phyloP scores from a whole-genome alignment of 2,329 filamentous ascomycete genomes.

The Beauveria australis region DNA sequence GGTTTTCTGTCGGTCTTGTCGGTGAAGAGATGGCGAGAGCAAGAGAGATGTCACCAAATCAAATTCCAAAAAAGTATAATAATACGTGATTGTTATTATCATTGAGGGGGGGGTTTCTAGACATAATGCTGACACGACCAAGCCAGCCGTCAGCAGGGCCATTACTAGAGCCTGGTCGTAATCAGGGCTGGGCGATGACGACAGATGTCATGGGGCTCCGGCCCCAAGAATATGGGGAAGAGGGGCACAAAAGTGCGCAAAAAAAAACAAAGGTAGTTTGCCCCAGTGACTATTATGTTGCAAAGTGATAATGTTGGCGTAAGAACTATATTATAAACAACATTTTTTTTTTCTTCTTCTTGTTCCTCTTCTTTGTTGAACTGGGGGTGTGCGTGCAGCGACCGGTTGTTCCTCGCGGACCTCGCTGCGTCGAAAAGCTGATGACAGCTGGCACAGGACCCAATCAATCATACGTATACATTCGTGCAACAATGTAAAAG shows the following conservation, averaged over 20 bases:
- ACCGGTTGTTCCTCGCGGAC: no score
- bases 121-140: background rate
- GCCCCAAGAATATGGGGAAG: background rate
- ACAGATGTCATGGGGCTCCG: slow-evolving; percentile 9
- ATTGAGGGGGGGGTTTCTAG: background rate
- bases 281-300: background rate
- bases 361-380: no score
- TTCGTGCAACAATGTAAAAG: no score
- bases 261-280: background rate
- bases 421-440: no score
- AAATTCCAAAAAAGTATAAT: no score
- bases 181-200: slow-evolving; percentile 10
- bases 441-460: no score
- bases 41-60: background rate
- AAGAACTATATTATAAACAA: background rate
- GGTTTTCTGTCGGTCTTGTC: no score
- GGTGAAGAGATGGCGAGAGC: background rate
- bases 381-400: no score
- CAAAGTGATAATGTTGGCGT: background rate
- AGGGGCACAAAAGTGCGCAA: background rate
- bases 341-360: no score
- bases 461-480: no score
- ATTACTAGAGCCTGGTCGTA: background rate
- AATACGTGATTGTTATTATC: no score
- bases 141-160: background rate